Base-by-base conservation (phyloP, 2,329 filamentous ascomycete genomes). In the Aspergillus piperis region DNA sequence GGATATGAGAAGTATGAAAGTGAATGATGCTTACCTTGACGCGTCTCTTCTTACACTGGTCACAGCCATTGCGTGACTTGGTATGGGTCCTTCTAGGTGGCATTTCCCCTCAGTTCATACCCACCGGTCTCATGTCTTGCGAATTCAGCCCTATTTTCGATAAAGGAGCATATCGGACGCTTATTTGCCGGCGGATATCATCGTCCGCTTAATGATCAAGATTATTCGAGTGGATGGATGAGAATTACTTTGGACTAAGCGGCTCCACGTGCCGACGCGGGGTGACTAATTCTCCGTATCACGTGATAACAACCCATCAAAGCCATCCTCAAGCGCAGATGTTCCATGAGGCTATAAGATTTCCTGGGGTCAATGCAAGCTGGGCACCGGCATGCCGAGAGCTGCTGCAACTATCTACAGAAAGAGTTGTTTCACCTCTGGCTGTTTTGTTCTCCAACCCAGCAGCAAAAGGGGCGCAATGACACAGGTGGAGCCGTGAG, bases 41-140 rank as follows among this genome's bases (percentile, higher is more conserved):
- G 27, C 77, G 71, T 57, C 77, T 65, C 54, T 70, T 71, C 65
- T 79, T 78, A 64, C 77, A 79, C 60, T 75, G 73, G 32, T 72
- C 71, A 54, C 77, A 79, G 30, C 77, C 77, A 66, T 75, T 72
- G 47, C 77, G 75, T 15, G 77, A 79, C 66, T 79, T 79, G 21
- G 71, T 77, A 68, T 79, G 77, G 25, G 76, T 67, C 62, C 75
- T 73, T 54, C 77, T 70, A 54, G 75, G 74, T 59, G 75, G 67
- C 73, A 77, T 78, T 48, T 62, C 63, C 23, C 53, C 21, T 58
- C 47, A 19, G 32, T 3, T 32, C 6, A 5, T 10, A 17, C 41
- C 41, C 19, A 44, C 11, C 11, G 4, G 5, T 23, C 10, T 42
- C 21, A 44, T 44, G 2, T 8, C 13, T 23, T 44, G 41, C 4